A percentile compares a stretch with the other conserved stretches of the same genome.
phyloP scores from a whole-genome alignment of 2,329 filamentous ascomycete species.

The Parastagonospora nodorum region DNA sequence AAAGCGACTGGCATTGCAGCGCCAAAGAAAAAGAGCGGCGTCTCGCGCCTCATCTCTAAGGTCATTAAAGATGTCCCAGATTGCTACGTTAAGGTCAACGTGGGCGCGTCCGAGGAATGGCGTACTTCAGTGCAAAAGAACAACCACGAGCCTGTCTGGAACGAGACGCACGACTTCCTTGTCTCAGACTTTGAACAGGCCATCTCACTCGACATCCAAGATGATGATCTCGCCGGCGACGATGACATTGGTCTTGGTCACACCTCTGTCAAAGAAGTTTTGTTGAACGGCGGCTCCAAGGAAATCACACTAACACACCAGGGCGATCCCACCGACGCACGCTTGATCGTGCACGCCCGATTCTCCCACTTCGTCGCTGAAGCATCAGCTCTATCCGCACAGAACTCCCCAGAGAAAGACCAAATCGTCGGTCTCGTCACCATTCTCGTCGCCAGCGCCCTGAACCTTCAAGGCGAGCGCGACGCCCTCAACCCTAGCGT shows the following conservation, averaged over 20 bases:
- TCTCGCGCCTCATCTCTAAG: conserved; percentile 50
- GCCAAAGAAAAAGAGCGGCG: conserved; percentile 48
- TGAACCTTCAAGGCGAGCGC: conserved; percentile 50
- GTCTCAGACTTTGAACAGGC: conserved; percentile 53
- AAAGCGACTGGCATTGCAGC: conserved; percentile 47
- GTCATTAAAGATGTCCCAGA: conserved; percentile 55
- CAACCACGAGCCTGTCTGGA: conserved; percentile 52
- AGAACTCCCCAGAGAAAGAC: conserved; percentile 26
- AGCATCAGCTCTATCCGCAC: conserved; percentile 35
- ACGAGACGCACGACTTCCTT: conserved; percentile 56
- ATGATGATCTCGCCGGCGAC: conserved; percentile 51
- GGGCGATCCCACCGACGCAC: conserved; percentile 44
- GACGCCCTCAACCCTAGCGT: conserved; percentile 55
- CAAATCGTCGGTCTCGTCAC: conserved; percentile 50
- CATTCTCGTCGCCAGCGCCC: conserved; percentile 51
- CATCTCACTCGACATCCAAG: conserved; percentile 50
- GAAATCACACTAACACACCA: conserved; percentile 49
- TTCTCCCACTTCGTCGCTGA: conserved; percentile 52
- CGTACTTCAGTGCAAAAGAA: conserved; percentile 52
- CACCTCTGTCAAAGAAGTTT: conserved; percentile 50
- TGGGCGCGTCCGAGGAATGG: conserved; percentile 54
- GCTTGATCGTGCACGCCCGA: conserved; percentile 45
- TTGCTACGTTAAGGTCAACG: conserved; percentile 52
- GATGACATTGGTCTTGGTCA: conserved; percentile 53
- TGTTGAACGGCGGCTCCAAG: conserved; percentile 50